Evolutionary conservation across 164 flowering plant genomes (phyloP), one percentile per base, ranked within the genome.

Genomic region (Brasenia schreberi): DNA sequence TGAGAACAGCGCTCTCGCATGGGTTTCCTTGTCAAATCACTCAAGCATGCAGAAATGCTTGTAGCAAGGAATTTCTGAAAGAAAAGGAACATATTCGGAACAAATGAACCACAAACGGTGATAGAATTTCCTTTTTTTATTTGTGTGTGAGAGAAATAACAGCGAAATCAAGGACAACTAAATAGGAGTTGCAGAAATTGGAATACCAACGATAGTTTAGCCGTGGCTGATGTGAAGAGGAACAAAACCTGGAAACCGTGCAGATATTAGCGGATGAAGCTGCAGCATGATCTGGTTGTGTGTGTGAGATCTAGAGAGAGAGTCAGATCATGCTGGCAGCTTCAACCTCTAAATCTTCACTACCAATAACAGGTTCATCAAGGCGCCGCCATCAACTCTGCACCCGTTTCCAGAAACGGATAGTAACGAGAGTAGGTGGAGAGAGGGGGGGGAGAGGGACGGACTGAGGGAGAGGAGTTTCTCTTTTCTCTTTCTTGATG

Each of bases 311-410:
- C 17, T 5, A 42, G 70, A 70, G 79, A 61, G 42, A 66, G 56
- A 80, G 75, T 82, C 70, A 86, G 90, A 86, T 84, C 90, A 86
- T 78, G 90, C 90, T 86, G 88, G 90, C 90, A 86, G 90, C 90
- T 86, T 86, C 86, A 86, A 74, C 88, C 63, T 18, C 63, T 61
- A 61, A 61, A 61, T 61, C 63, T 61, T 61, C 56, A 49, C 56
- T 49, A 9, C 12, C 56, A 9, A 14, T 14, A 49, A 14, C 12
- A 49, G 16, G 56, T 9, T 9, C 56, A 49, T 14, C 56, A 33
- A 33, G 56, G 12, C 56, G 16, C 56, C 56, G 16, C 56, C 56
- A 49, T 49, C 56, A 14, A 9, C 56, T 9, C 56, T 49, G 56
- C 56, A 33, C 3, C 39, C 39, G 39, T 33, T 4, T 4, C 56